A percentile compares a stretch with the other conserved stretches of the same genome.
Conservation (phyloP, 257 asterid species). For the Solanum pimpinellifolium region DNA sequence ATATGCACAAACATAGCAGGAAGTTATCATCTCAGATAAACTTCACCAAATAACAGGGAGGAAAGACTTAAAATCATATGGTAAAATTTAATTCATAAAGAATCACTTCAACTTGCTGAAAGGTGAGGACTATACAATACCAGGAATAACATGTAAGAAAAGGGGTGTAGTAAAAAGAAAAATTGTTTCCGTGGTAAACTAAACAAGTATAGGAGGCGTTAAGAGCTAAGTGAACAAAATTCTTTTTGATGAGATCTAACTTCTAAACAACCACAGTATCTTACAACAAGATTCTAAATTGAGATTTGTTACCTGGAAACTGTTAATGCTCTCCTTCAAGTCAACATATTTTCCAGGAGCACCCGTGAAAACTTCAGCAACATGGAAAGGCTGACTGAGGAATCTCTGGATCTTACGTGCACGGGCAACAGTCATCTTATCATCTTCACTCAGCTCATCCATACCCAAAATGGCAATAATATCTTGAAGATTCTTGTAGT, state of each 20-base stretch:
- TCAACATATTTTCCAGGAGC: constrained; percentile 97
- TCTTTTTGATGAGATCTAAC: too few species aligned
- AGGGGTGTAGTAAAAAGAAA: not conserved
- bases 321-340: constrained; percentile 79
- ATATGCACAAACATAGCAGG: not conserved
- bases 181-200: not conserved
- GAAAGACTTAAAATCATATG: not conserved
- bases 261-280: not conserved
- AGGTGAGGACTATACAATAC: not conserved
- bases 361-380: constrained; percentile 98
- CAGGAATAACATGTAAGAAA: not conserved
- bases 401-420: constrained; percentile 86
- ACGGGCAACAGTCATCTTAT: constrained; percentile 97
- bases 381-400: constrained; percentile 99
- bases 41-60: not conserved
- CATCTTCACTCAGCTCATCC: constrained; percentile 99
- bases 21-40: not conserved
- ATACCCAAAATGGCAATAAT: constrained; percentile 96
- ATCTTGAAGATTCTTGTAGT: constrained; percentile 98
- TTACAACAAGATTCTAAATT: not conserved
- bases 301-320: constrained; percentile 71
- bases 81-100: not conserved
- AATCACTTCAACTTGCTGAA: not conserved
- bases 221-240: too few species aligned
- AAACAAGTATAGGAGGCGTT: not conserved